Evolutionary conservation across 140 eudicot genomes (phyloP).

Genomic region (Bidens hawaiensis): DNA sequence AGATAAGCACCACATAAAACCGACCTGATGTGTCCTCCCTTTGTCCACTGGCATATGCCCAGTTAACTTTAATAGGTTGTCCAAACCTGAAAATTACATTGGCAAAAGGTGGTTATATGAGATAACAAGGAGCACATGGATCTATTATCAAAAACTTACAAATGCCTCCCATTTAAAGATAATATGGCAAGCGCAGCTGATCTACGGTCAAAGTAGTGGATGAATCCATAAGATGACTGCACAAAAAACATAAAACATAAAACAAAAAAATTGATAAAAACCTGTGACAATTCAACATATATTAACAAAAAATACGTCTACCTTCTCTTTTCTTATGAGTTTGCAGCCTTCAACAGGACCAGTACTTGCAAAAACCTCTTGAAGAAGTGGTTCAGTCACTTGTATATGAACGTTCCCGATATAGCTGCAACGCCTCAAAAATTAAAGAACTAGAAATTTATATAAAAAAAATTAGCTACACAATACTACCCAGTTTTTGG

Average conservation of each 20-base stretch:
- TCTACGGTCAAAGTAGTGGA: conserved; percentile 92
- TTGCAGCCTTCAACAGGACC: conserved; percentile 97
- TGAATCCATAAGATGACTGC: conserved; percentile 97
- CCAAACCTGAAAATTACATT: conserved; percentile 74
- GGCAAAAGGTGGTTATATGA: background rate
- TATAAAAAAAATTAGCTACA: conserved; percentile 10
- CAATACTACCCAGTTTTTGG: background rate
- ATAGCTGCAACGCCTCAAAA: conserved; percentile 78
- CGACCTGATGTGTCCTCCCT: conserved; percentile 95
- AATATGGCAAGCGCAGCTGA: conserved; percentile 88
- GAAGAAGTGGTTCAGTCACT: conserved; percentile 96
- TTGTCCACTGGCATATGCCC: conserved; percentile 99
- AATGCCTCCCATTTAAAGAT: conserved; percentile 82
- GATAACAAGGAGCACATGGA: background rate
- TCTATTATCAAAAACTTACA: conserved; percentile 48
- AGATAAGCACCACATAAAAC: conserved; percentile 13
- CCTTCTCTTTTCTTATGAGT: conserved; percentile 94
- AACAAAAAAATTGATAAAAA: background rate
- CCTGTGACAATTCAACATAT: background rate
- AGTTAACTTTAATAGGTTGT: conserved; percentile 96
- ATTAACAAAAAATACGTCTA: conserved; percentile 21
- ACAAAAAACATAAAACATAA: too few relatives aligned
- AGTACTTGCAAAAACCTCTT: conserved; percentile 86
- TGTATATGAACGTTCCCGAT: conserved; percentile 94
- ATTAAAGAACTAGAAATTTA: conserved; percentile 33